Evolutionary conservation across 2,329 filamentous ascomycete species (phyloP), one percentile per base, ranked within the genome.

Genomic region (Alternaria gaisen): DNA sequence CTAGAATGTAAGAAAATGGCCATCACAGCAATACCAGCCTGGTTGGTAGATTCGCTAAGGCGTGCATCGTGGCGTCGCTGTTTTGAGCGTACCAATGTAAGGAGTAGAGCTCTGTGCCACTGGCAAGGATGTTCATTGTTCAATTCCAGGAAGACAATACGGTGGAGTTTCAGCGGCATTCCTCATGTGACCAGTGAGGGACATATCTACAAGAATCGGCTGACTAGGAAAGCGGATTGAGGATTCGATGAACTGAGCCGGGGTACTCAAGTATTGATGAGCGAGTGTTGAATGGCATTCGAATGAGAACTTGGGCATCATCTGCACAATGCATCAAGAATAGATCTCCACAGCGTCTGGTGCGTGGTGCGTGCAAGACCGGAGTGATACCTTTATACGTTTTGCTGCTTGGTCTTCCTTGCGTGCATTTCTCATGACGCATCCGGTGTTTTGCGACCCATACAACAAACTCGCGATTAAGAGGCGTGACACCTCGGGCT

Each of bases 401-500:
- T 20, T 34, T 20, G 5, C n/a, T 34, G 44, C 34, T 48, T 48
- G 34, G 46, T n/a, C 46, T 48, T 24, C 14, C 3, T n/a, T 3
- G 46, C 12, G 10, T 48, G 46, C 46, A 16, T 3, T 22, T 10
- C 32, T 22, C 22, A 3, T 22, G 30, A 48, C 46, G 46, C 46
- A 34, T 48, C 46, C 46, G 46, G 46, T 48, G 46, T 48, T 36
- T 48, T 48, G 46, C 12, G 30, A 34, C 46, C 18, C 46, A 36
- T 48, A 48, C 12, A 48, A 48, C 46, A 48, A 48, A 36, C 2
- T 48, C 14, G 46, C 46, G 30, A n/a, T 20, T 20, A 1, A 24
- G 0, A 26, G 30, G 46, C 18, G 46, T 48, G 46, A 48, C 46
- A 24, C 30, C 34, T 48, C 18, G 28, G 46, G 46, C 46, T 48